These are phyloP conservation scores for Phytophthora brassicae DNA, from an alignment of 352 stramenopile genomes.

Conservation along the genomic window DNA sequence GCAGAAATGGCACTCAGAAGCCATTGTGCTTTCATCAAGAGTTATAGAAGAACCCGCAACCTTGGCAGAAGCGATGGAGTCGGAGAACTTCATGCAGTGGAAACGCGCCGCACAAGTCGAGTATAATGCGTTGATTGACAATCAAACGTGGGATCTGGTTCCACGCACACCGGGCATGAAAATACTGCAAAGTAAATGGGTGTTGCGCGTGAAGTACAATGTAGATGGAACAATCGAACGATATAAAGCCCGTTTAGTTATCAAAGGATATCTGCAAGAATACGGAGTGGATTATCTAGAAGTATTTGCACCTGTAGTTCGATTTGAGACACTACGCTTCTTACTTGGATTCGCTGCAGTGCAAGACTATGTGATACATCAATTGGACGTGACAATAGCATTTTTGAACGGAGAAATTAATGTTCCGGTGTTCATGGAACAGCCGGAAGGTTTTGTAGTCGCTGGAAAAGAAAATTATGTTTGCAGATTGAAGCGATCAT, in stretches of 20 bases:
- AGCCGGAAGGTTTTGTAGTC: slow-evolving; percentile 6
- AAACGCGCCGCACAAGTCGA: no score
- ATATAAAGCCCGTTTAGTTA: slow-evolving; percentile 14
- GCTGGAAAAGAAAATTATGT: slow-evolving; percentile 1
- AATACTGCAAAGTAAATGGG: no score
- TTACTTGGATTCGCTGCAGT: slow-evolving; percentile 14
- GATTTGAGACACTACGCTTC: slow-evolving; percentile 14
- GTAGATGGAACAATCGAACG: slow-evolving; percentile 4
- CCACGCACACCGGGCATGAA: no score
- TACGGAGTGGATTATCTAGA: slow-evolving; percentile 15
- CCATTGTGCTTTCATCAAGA: no score
- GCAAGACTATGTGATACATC: slow-evolving; percentile 19
- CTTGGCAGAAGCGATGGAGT: no score
- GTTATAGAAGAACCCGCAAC: no score
- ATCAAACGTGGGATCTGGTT: no score
- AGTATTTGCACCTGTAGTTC: slow-evolving; percentile 12
- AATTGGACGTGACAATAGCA: slow-evolving; percentile 15
- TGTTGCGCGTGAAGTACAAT: slow-evolving; percentile 21
- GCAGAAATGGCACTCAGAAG: no score
- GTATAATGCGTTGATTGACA: no score
- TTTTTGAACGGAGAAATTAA: slow-evolving; percentile 18
- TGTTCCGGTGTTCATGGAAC: slow-evolving; percentile 17
- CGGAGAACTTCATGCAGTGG: no score
- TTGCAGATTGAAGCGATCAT: background rate
- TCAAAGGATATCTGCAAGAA: slow-evolving; percentile 13